Percentiles rank a stretch among this genome's conserved stretches.
These are phyloP conservation scores for Hibiscus syriacus DNA, from an alignment of 345 rosid species.

Conservation along the genomic window DNA sequence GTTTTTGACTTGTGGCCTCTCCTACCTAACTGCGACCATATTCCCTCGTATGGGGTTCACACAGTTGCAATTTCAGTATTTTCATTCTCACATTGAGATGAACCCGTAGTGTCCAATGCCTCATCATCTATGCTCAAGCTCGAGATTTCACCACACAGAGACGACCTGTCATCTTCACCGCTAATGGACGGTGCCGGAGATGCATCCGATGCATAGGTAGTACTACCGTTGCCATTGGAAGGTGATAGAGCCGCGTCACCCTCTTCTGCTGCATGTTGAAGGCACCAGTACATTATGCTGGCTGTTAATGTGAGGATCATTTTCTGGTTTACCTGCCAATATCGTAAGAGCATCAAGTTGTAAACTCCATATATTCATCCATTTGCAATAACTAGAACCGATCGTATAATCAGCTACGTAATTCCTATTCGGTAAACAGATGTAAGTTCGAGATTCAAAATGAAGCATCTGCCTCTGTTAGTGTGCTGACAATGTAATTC, in stretches of 20 bases:
- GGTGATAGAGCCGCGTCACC: conserved; percentile 44
- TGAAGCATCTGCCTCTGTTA: background rate
- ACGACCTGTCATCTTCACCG: conserved; percentile 66
- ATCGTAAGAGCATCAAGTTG: background rate
- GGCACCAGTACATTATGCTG: conserved; percentile 90
- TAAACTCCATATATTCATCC: background rate
- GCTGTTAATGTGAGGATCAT: conserved; percentile 83
- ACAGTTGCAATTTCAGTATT: conserved; percentile 15
- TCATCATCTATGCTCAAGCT: conserved; percentile 51
- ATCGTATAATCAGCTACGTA: background rate
- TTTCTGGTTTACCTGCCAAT: conserved; percentile 83
- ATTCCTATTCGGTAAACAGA: background rate
- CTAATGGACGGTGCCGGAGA: conserved; percentile 66
- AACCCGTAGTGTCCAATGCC: conserved; percentile 48
- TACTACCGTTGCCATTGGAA: conserved; percentile 23
- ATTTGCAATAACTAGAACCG: background rate
- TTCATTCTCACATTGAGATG: conserved; percentile 45
- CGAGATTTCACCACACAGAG: conserved; percentile 55
- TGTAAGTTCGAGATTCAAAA: background rate
- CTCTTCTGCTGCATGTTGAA: conserved; percentile 47
- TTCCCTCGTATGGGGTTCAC: background rate
- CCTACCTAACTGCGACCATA: background rate
- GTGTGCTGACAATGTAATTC: background rate
- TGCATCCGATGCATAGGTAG: conserved; percentile 37
- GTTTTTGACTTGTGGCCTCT: too few relatives aligned